Conservation (phyloP, 2,329 filamentous ascomycete genomes). For the Clarireedia paspali region DNA sequence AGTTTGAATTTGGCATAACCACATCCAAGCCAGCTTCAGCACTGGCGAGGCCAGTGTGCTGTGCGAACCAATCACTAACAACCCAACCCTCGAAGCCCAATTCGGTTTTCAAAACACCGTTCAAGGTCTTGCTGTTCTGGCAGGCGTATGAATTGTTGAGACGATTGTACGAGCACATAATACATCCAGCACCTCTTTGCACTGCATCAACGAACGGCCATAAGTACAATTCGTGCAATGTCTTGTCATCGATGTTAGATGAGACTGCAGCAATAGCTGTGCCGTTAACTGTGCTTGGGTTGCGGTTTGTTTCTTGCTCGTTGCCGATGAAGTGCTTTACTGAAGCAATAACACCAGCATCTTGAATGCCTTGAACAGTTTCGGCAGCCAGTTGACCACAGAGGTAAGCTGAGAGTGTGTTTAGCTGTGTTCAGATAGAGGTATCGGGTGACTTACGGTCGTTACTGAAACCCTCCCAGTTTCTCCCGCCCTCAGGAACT, state of each 20-base stretch:
- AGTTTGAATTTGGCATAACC: constrained; percentile 19
- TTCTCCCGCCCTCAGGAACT: constrained; percentile 58
- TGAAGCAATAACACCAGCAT: constrained; percentile 19
- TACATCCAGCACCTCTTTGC: constrained; percentile 62
- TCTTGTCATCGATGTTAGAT: constrained; percentile 73
- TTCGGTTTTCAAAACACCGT: constrained; percentile 75
- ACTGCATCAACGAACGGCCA: constrained; percentile 82
- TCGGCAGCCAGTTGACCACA: constrained; percentile 41
- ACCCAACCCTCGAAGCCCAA: constrained; percentile 76
- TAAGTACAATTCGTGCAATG: constrained; percentile 68
- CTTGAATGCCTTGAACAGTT: constrained; percentile 21
- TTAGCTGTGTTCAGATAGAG: not conserved
- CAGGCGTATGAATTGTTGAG: constrained; percentile 63
- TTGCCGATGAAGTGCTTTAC: constrained; percentile 55
- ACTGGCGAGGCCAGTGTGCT: constrained; percentile 68
- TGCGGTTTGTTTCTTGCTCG: constrained; percentile 53
- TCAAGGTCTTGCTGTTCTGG: constrained; percentile 70
- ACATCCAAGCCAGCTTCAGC: constrained; percentile 76
- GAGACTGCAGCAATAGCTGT: constrained; percentile 38
- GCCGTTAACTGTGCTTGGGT: constrained; percentile 33
- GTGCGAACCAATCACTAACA: constrained; percentile 79
- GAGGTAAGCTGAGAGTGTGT: constrained; percentile 41
- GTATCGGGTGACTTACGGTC: constrained; percentile 16
- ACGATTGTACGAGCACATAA: constrained; percentile 79
- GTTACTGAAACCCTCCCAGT: constrained; percentile 49